These are phyloP conservation scores for Geosmithia flava DNA, from an alignment of 2,329 filamentous ascomycete genomes.

Conservation along the genomic window DNA sequence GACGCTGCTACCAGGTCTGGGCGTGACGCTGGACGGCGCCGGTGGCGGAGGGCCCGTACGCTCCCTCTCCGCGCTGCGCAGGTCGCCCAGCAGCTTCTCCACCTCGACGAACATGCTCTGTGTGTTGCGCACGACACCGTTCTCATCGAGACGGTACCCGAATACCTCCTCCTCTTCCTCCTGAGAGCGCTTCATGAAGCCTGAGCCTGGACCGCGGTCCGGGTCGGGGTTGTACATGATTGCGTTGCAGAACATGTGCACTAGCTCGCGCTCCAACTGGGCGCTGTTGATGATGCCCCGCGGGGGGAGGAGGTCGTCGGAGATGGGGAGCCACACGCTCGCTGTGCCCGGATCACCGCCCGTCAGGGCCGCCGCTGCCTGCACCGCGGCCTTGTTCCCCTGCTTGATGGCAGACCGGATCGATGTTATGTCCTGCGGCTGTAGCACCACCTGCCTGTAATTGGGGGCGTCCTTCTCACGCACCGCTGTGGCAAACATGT, in stretches of 20 bases:
- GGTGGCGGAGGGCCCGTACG: constrained; percentile 20
- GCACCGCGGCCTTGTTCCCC: constrained; percentile 52
- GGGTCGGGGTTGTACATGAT: constrained; percentile 96
- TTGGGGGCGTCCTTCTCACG: constrained; percentile 65
- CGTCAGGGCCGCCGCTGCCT: constrained; percentile 47
- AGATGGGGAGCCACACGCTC: constrained; percentile 54
- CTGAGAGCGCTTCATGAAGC: constrained; percentile 37
- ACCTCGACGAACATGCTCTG: constrained; percentile 84
- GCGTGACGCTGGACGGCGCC: constrained; percentile 7
- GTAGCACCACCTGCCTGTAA: constrained; percentile 61
- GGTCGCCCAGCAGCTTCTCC: constrained; percentile 62
- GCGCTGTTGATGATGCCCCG: constrained; percentile 86
- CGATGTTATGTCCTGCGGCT: constrained; percentile 65
- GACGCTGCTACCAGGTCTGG: constrained; percentile 17
- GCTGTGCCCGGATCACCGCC: constrained; percentile 42
- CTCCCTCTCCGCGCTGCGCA: constrained; percentile 60
- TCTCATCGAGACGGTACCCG: constrained; percentile 62
- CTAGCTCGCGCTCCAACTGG: constrained; percentile 84
- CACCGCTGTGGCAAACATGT: constrained; percentile 66
- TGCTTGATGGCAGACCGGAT: constrained; percentile 66
- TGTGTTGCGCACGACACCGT: constrained; percentile 78
- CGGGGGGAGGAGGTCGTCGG: constrained; percentile 69
- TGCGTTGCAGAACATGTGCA: constrained; percentile 95
- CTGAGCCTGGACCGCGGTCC: constrained; percentile 53
- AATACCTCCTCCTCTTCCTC: constrained; percentile 34